Base-by-base conservation (phyloP, 83 land plant genomes). In the Picea abies region DNA sequence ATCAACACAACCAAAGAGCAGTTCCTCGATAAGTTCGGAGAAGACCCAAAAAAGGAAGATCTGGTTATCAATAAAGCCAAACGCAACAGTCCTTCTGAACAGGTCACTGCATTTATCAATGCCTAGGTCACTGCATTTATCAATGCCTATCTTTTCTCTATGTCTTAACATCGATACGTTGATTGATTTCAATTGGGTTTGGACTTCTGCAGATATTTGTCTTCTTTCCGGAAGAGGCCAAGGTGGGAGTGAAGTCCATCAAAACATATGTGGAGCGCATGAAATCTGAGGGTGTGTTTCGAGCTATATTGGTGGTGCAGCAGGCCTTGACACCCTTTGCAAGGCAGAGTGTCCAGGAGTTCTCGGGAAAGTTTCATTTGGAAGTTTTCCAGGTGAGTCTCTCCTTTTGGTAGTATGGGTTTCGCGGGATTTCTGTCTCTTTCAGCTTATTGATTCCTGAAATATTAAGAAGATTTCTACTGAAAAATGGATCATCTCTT, bases 211-310 rank as follows among this genome's bases (percentile, higher is more conserved):
- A 97, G 99, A 85, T 97, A 20, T 97, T 90, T 86, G 92, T 97
- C 16, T 94, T 97, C 83, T 97, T 97, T 44, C 98, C 99, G 4
- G 95, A 96, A 37, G 99, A 97, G 75, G 79, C 89, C 25, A 97
- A 96, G 88, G 98, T 97, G 64, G 99, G 99, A 26, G 93, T 96
- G 62, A 96, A 97, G 90, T 92, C 92, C 16, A 91, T 97, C 72
- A 96, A 96, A 89, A 93, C 94, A 56, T 96, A 91, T 80, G 90
- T 89, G 4, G 91, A 92, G 44, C 89, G 93, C 44, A 97, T 97
- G 99, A 96, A 97, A 72, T 69, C 88, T 6, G 99, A 97, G 82
- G 90, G 85, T 90, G 99, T 97, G 39, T 84, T 77, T 80, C 84
- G 96, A 60, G 98, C 95, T 12, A 89, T 97, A 49, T 85, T 97